phyloP scores from a whole-genome alignment of 768 basidiomycete genomes.

The Cytidiella melzeri region DNA sequence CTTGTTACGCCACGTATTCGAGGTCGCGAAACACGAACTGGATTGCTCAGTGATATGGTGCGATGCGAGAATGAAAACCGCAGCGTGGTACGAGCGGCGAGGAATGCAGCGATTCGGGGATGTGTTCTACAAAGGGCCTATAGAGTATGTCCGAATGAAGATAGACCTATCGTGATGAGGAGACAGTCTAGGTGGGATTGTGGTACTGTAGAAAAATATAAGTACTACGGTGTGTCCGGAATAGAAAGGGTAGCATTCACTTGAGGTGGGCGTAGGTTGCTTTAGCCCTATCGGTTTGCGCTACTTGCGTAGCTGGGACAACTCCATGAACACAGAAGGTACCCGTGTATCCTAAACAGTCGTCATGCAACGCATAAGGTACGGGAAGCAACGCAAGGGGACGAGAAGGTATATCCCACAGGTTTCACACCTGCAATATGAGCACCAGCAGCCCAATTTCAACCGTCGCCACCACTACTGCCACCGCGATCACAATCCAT shows the following conservation, averaged over 20 bases:
- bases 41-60: slow-evolving; percentile 47
- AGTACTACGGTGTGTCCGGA: no score
- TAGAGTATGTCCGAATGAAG: slow-evolving; percentile 52
- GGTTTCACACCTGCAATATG: slow-evolving; percentile 38
- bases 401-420: neutral
- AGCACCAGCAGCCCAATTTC: slow-evolving; percentile 64
- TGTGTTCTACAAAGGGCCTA: slow-evolving; percentile 45
- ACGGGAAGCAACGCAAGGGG: neutral
- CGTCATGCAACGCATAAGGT: no score
- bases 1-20: slow-evolving; percentile 37
- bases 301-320: no score
- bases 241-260: no score
- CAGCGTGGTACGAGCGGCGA: slow-evolving; percentile 47
- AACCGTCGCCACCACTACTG: slow-evolving; percentile 51
- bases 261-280: no score
- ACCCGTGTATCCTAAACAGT: no score
- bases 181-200: no score
- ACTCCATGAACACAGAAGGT: no score
- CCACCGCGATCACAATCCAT: slow-evolving; percentile 60
- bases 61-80: slow-evolving; percentile 43
- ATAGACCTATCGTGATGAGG: neutral
- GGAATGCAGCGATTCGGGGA: slow-evolving; percentile 45
- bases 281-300: no score
- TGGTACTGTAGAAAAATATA: no score
- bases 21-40: slow-evolving; percentile 34